phyloP scores from a whole-genome alignment of 78 protist genomes.

The Dictyostelium intermedium region DNA sequence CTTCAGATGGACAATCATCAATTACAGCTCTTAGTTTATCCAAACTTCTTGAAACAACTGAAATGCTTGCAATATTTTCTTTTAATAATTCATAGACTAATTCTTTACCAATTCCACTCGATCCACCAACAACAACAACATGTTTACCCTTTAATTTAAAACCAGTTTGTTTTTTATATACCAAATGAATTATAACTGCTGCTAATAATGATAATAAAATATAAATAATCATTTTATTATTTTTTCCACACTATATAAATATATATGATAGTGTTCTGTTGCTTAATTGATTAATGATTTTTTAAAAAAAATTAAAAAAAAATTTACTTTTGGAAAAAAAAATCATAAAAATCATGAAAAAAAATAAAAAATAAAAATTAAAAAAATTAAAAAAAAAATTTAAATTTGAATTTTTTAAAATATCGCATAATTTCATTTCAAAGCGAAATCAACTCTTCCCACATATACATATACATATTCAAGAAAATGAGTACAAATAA shows the following conservation, averaged over 20 bases:
- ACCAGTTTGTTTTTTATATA: background rate
- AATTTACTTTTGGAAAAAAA: too few species aligned
- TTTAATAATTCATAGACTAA: constrained; percentile 29
- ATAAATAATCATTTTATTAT: background rate
- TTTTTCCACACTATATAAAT: too few species aligned
- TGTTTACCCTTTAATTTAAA: constrained; percentile 12
- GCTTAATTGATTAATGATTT: background rate
- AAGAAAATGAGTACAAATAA: constrained; percentile 9
- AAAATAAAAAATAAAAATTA: background rate
- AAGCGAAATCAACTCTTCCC: background rate
- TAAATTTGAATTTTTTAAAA: background rate
- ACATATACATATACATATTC: background rate
- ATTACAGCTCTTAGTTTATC: constrained; percentile 22
- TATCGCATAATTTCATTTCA: background rate
- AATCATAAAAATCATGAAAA: background rate
- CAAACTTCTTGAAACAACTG: constrained; percentile 50
- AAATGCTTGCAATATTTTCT: background rate
- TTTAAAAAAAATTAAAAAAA: background rate
- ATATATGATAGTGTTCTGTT: too few species aligned
- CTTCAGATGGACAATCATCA: constrained; percentile 31
- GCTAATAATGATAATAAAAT: constrained; percentile 1
- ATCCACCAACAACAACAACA: constrained; percentile 59
- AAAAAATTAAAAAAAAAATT: background rate
- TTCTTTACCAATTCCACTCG: constrained; percentile 67
- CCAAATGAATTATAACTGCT: background rate